Conservation (phyloP, 257 asterid species). For the Solanum chaucha region DNA sequence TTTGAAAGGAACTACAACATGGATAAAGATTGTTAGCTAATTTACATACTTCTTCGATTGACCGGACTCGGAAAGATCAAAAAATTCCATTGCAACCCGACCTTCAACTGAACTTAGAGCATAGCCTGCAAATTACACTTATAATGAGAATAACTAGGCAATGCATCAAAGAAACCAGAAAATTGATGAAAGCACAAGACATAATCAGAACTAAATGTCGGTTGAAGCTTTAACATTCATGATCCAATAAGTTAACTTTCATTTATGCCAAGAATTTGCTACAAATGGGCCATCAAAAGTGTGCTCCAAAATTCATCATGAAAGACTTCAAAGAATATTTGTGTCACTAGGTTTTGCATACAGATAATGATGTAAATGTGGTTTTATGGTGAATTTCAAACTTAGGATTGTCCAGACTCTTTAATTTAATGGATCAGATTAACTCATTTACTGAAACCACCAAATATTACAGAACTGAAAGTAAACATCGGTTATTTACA, state of each 20-base stretch:
- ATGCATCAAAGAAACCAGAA: neutral
- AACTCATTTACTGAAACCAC: neutral
- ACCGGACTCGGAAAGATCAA: constrained; percentile 76
- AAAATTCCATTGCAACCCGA: constrained; percentile 86
- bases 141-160: neutral
- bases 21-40: neutral
- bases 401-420: neutral
- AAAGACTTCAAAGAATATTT: neutral
- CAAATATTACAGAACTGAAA: neutral
- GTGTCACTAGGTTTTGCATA: neutral
- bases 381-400: neutral
- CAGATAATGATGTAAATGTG: neutral
- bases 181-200: neutral
- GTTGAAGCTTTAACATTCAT: neutral
- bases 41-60: constrained; percentile 65
- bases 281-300: neutral
- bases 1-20: neutral
- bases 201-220: neutral
- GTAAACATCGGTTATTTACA: neutral
- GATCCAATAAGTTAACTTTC: neutral
- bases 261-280: neutral
- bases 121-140: constrained; percentile 53
- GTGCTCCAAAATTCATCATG: neutral
- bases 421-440: neutral
- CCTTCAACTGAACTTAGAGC: constrained; percentile 96